Base-by-base conservation (phyloP, 2,329 filamentous ascomycete species). In the Colletotrichum cereale region DNA sequence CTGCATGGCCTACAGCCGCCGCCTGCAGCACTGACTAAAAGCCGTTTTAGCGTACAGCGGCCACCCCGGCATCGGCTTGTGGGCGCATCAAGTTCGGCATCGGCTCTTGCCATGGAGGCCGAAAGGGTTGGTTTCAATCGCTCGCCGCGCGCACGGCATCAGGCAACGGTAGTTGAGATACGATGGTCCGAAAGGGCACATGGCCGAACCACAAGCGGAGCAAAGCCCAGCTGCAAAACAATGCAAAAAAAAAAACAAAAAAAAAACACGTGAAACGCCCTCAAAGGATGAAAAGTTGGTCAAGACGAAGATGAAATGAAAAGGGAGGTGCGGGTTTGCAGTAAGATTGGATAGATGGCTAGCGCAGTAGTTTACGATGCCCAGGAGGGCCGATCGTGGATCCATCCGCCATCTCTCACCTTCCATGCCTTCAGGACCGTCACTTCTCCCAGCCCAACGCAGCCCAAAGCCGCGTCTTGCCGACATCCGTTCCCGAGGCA, bases 391-490 rank as follows among this genome's bases (percentile, higher is more conserved):
- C 29, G 58, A 60, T 63, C 44, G 65, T 64, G 58, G 65, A 62
- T 42, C 68, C 48, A 31, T 24, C 42, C 31, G 11, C 42, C 21
- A 38, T 62, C 29, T 40, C n/a, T 36, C 50, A n/a, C 44, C 18
- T 36, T 21, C 40, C 40, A 16, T 18, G 16, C 21, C n/a, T 21
- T 26, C 36, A 57, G 14, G 52, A 34, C 44, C 58, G 31, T 68
- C 38, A 56, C 31, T 36, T 53, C 58, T 38, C 63, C 63, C 60
- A 47, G 67, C 68, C 68, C 52, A 68, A 68, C 24, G 44, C 34
- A 58, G 65, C 69, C 69, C 60, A 71, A 69, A 68, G 69, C 69
- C 69, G 69, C 53, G 47, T 71, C 44, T 69, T 71, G 66, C 69
- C 65, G 69, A 40, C 26, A 58, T 52, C 65, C 58, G 65, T 47